A percentile compares a stretch with the other conserved stretches of the same genome.
These are phyloP conservation scores for Ceratobasidium sp. DNA, from an alignment of 1,284 basidiomycete species.

Conservation along the genomic window DNA sequence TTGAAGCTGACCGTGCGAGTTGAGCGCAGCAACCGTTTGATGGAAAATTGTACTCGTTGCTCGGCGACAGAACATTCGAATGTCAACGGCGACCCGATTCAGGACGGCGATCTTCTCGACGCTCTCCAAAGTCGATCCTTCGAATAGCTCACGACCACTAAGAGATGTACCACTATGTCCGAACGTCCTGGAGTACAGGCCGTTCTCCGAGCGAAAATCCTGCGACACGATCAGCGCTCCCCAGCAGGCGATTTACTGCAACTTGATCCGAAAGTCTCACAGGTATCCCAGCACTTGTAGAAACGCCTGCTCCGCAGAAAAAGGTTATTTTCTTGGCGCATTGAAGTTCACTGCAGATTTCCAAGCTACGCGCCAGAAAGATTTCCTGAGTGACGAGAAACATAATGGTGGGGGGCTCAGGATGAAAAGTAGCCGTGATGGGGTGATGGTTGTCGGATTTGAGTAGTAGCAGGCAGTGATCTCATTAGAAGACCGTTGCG, in stretches of 20 bases:
- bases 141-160: background rate
- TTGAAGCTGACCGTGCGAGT: background rate
- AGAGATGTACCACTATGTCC: background rate
- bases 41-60: background rate
- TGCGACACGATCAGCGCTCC: background rate
- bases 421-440: no score
- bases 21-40: background rate
- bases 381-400: no score
- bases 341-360: no score
- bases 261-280: slow-evolving; percentile 11
- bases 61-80: background rate
- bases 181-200: background rate
- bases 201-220: background rate
- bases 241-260: no score
- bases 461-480: no score
- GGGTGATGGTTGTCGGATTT: no score
- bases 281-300: slow-evolving; percentile 3
- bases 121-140: background rate
- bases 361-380: no score
- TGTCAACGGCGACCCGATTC: background rate
- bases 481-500: no score
- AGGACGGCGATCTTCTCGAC: background rate
- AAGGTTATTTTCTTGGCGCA: background rate
- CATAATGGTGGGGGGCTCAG: no score
- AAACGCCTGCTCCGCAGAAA: slow-evolving; percentile 24